Base-by-base conservation (phyloP, 164 flowering plant genomes). In the Annona cherimola region DNA sequence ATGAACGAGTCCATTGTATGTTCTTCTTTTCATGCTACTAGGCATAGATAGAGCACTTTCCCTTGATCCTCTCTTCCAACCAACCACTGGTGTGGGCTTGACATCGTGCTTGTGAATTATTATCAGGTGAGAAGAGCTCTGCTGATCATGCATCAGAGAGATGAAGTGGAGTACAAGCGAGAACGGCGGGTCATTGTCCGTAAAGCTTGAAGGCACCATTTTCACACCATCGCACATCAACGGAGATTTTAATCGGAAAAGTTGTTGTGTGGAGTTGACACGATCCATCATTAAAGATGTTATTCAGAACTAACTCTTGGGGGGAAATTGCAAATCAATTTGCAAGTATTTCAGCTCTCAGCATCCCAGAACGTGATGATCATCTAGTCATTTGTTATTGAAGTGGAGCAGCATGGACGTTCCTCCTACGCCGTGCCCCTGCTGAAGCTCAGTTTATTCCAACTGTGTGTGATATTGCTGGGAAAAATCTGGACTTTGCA, bases 121-220 rank as follows among this genome's bases (percentile, higher is more conserved):
- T 69, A 57, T 14, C 93, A 95, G 99, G 93, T 95, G 67, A 83
- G 99, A 84, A 84, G 98, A 79, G 99, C 98, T 54, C 81, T 95
- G 55, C 41, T 95, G 69, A 86, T 90, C 18, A 91, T 95, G 99
- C 99, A 95, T 70, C 98, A 91, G 72, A 90, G 97, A 78, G 98
- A 90, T 63, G 99, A 95, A 88, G 94, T 95, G 5, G 98, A 95
- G 75, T 93, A 95, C 84, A 92, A 90, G 81, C 78, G 98, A 61
- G 99, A 95, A 79, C 84, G 97, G 75, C 89, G 94, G 5, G 69
- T 91, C 14, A 87, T 95, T 76, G 78, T 87, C 45, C 86, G 99
- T 0, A 91, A 95, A 84, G 86, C 87, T 26, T 94, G 77, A 82
- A 57, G 8, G 54, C 11, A 61, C 39, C 16, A 61, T 7, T 16